Evolutionary conservation across 176 grass and related monocot species (phyloP), one percentile per base, ranked within the genome.

Genomic region (Calamus simplicifolius): DNA sequence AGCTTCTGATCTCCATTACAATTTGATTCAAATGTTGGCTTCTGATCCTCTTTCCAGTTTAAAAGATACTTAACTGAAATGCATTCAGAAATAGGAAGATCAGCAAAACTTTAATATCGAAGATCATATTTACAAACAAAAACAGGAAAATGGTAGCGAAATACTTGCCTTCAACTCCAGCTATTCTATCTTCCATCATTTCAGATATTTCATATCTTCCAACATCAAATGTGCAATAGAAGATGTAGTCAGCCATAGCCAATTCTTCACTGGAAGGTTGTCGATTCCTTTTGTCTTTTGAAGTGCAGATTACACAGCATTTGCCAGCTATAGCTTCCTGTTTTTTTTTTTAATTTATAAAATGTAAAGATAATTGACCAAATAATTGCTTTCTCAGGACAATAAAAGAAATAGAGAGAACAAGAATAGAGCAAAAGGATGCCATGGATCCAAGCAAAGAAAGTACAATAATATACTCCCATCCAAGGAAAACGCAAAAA

Each of bases 281-380:
- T 8, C 54, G 73, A 66, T 98, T 98, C 49, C 76, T 85, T 48
- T 73, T 23, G 48, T 98, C 88, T 51, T 79, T 89, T 72, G 73
- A 98, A 56, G 67, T 81, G 77, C 93, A 98, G 73, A 98, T 65
- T 58, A 98, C 81, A 56, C 62, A 74, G 63, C 93, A 92, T 89
- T 89, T 98, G 31, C 84, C 93, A 85, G 67, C 81, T 55, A 98
- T 57, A 53, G 81, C 75, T 75, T 98, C 88, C 93, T 92, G 54
- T 0, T 23, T 0, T 23, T n/a, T 53, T 74, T 71, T 75, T 57
- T 27, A 71, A 56, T 29, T 73, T 48, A 71, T 76, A 38, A 70
- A 50, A 28, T 54, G 18, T 55, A 3, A 55, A 55, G 52, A n/a
- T 55, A 21, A 19, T 8, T 55, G 3, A n/a, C 21, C 52, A 55